phyloP scores from a whole-genome alignment of 768 basidiomycete genomes.

The Suillus sp. region DNA sequence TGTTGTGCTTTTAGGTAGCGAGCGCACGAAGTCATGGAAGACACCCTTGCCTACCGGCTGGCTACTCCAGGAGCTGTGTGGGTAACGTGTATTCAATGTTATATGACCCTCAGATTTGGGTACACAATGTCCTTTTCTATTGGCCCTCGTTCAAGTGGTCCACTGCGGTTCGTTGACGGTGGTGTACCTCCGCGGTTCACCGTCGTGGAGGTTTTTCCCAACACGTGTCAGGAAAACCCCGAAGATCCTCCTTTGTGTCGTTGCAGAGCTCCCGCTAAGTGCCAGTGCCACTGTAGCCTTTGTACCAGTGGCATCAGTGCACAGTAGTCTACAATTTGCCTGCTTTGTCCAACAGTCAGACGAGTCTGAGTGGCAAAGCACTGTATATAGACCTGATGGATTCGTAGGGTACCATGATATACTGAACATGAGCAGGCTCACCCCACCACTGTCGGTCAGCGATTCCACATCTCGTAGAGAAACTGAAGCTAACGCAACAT shows the following conservation, averaged over 20 bases:
- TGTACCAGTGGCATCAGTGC: conserved; percentile 16
- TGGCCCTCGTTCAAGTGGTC: neutral
- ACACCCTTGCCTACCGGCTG: neutral
- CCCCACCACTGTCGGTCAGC: conserved; percentile 33
- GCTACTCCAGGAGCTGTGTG: neutral
- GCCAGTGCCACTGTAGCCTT: conserved; percentile 1
- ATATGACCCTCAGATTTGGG: neutral
- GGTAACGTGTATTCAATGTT: conserved; percentile 1
- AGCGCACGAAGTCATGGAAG: neutral
- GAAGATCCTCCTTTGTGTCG: conserved; percentile 5
- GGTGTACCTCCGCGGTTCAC: neutral
- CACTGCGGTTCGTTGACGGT: neutral
- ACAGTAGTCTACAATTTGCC: conserved; percentile 14
- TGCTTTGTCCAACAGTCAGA: conserved; percentile 26
- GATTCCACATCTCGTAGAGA: neutral
- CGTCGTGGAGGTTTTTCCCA: neutral
- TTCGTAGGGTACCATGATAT: neutral
- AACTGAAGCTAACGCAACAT: neutral
- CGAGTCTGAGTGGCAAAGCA: conserved; percentile 26
- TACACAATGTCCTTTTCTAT: neutral
- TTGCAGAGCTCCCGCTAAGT: neutral
- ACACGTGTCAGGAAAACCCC: conserved; percentile 1
- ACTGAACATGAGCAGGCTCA: conserved; percentile 33
- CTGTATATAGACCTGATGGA: conserved; percentile 27
- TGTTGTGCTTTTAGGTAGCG: neutral